Conservation (phyloP, 2,329 filamentous ascomycete genomes). For the Apiospora rasikravindrae region DNA sequence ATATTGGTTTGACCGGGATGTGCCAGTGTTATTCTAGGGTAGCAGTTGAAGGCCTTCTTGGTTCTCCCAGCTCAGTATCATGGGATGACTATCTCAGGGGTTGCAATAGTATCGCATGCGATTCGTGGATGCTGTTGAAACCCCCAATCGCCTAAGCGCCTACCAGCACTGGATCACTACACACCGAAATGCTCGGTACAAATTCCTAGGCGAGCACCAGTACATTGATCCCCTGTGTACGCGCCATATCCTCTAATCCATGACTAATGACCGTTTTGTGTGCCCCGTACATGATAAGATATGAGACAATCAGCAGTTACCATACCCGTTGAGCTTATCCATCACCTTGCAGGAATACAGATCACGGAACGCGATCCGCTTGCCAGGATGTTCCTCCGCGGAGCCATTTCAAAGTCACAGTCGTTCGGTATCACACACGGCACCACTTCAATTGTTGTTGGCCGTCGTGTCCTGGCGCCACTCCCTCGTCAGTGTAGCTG, state of each 20-base stretch:
- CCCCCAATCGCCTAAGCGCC: background rate
- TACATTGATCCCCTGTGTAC: background rate
- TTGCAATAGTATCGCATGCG: background rate
- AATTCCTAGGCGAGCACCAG: background rate
- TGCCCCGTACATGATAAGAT: background rate
- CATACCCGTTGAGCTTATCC: background rate
- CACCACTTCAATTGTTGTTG: too few relatives aligned
- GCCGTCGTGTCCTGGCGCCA: background rate
- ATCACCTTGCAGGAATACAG: background rate
- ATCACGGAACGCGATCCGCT: background rate
- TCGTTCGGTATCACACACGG: background rate
- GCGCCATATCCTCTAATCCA: background rate
- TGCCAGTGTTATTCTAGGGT: background rate
- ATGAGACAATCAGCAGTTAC: background rate
- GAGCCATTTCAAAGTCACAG: background rate
- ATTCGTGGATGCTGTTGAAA: background rate
- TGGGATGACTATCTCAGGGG: background rate
- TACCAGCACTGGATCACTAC: background rate
- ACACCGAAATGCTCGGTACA: background rate
- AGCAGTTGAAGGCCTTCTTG: background rate
- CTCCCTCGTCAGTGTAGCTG: background rate
- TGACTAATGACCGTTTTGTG: background rate
- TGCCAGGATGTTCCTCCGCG: background rate
- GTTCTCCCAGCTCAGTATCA: background rate
- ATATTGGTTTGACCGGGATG: background rate